Evolutionary conservation across 257 asterid genomes (phyloP), one percentile per base, ranked within the genome.

Genomic region (Solanum lycopersicoides): DNA sequence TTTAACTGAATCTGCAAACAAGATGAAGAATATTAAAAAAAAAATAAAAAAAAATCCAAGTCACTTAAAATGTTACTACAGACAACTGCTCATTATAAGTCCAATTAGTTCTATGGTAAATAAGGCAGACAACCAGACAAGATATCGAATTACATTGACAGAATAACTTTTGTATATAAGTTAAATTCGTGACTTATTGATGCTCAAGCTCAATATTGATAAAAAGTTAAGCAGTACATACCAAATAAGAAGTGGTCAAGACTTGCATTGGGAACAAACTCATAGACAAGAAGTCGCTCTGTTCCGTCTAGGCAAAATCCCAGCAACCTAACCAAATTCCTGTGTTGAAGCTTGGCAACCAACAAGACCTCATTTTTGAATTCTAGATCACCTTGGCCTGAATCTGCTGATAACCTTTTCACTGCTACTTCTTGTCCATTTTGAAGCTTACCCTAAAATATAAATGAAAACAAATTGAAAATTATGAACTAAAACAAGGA

Each of bases 371-470:
- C 77, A 5, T 71, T 71, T 32, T 71, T 71, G 42, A 71, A 71
- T 71, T 71, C 83, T 25, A 39, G 69, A 28, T 10, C 47, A 12
- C 93, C 90, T 86, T 84, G 90, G 5, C 59, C 14, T 30, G 90
- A 89, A 14, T 28, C 63, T 71, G 56, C 82, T 16, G 89, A 89
- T 21, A 91, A 34, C 15, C 90, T 88, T 72, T 89, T 91, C 83
- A 91, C 91, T 0, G 93, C 93, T 83, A 91, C 34, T 32, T 34
- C 80, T 72, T 88, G 76, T 25, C 90, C 93, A 25, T 88, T 84
- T 5, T 68, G 2, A 20, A 91, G 74, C 35, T 63, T 60, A 86
- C 91, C 91, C 91, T 91, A 83, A 68, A 10, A 66, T 28, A 82
- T 10, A 83, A 68, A 25, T 6, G n/a, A 28, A 10, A 30, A 59